phyloP scores from a whole-genome alignment of 495 filamentous ascomycete species.

The Copromyces sp. region DNA sequence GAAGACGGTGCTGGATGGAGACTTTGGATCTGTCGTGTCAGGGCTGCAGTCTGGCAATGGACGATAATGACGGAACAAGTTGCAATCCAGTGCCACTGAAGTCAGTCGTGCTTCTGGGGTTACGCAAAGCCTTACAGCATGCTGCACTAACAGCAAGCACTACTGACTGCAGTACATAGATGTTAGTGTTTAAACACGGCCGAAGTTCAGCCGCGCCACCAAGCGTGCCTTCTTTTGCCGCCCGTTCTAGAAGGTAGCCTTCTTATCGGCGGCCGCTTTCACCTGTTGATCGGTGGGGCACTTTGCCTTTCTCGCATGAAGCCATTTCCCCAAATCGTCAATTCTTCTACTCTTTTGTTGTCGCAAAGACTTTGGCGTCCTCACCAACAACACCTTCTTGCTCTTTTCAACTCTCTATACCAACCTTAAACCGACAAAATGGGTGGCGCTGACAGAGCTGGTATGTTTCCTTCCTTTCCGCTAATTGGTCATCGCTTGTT shows the following conservation, averaged over 20 bases:
- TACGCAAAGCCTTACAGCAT: neutral
- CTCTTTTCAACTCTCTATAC: neutral
- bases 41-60: neutral
- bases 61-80: neutral
- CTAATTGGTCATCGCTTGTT: neutral
- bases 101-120: neutral
- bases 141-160: neutral
- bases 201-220: constrained; percentile 8
- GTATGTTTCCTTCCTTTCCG: constrained; percentile 7
- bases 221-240: neutral
- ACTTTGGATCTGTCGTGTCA: neutral
- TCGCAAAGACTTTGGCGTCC: neutral
- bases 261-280: neutral
- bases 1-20: neutral
- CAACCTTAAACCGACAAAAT: constrained; percentile 11
- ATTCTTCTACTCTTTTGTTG: neutral
- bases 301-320: constrained; percentile 2
- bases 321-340: neutral
- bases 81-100: neutral
- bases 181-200: neutral
- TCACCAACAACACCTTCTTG: neutral
- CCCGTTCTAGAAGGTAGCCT: neutral
- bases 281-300: neutral
- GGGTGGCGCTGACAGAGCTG: constrained; percentile 30
- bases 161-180: neutral